Conservation (phyloP, 2,329 filamentous ascomycete species). For the Aspergillus intermedius region DNA sequence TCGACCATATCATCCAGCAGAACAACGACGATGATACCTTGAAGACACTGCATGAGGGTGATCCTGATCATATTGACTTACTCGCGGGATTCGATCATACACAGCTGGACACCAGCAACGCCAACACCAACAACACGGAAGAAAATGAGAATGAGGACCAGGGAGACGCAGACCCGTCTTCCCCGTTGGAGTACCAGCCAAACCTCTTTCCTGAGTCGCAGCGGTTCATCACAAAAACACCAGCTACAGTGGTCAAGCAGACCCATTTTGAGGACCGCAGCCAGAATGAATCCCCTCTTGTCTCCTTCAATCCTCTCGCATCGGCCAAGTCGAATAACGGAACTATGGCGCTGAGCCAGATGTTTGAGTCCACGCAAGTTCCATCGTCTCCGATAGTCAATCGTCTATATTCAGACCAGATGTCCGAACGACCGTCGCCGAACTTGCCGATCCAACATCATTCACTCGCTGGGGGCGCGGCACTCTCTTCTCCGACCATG, state of each 20-base stretch:
- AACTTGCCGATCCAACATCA: slow-evolving; percentile 39
- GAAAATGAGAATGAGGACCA: slow-evolving; percentile 27
- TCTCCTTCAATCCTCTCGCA: slow-evolving; percentile 39
- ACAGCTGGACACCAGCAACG: slow-evolving; percentile 14
- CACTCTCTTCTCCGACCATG: slow-evolving; percentile 34
- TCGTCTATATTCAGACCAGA: slow-evolving; percentile 28
- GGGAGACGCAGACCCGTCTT: slow-evolving; percentile 23
- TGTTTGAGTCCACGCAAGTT: slow-evolving; percentile 44
- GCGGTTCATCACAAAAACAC: slow-evolving; percentile 39
- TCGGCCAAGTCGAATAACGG: slow-evolving; percentile 30
- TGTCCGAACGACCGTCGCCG: slow-evolving; percentile 45
- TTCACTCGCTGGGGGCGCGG: slow-evolving; percentile 19
- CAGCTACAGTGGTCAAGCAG: slow-evolving; percentile 32
- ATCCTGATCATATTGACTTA: slow-evolving; percentile 39
- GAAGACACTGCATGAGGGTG: slow-evolving; percentile 34
- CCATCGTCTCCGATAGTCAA: slow-evolving; percentile 40
- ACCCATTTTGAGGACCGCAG: slow-evolving; percentile 18
- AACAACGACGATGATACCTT: slow-evolving; percentile 33
- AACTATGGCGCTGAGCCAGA: slow-evolving; percentile 42
- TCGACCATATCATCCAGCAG: slow-evolving; percentile 33
- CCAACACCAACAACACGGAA: slow-evolving; percentile 50
- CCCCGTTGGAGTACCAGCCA: slow-evolving; percentile 31
- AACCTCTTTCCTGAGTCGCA: slow-evolving; percentile 43
- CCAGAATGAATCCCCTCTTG: slow-evolving; percentile 22
- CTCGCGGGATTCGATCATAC: slow-evolving; percentile 31